Percentiles rank a stretch among this genome's conserved stretches.
These are phyloP conservation scores for Auriscalpium vulgare DNA, from an alignment of 768 basidiomycete species.

Conservation along the genomic window DNA sequence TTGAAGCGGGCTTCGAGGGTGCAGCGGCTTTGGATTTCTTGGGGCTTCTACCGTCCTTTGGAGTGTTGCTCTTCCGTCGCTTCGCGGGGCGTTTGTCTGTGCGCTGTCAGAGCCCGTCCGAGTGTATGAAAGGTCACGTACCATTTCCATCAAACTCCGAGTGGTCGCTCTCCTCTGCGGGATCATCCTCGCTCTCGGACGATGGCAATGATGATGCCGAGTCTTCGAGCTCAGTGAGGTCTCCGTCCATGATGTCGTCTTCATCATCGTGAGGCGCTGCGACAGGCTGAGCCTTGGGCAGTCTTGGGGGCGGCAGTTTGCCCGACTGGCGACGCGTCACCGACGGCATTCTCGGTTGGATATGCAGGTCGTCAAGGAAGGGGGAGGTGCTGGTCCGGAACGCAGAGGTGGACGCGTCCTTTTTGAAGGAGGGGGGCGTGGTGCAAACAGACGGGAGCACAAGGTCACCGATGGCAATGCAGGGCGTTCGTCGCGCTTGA, in stretches of 20 bases:
- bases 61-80: background rate
- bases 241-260: constrained; percentile 3
- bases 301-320: no score
- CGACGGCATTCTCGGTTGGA: no score
- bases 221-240: background rate
- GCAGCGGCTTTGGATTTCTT: background rate
- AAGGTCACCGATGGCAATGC: no score
- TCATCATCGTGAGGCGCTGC: background rate
- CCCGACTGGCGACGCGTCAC: no score
- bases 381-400: no score
- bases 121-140: background rate
- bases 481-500: no score
- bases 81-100: background rate
- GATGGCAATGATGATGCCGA: background rate
- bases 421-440: no score
- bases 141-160: background rate
- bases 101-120: background rate
- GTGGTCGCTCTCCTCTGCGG: background rate
- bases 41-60: background rate
- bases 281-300: no score
- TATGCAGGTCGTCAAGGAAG: no score
- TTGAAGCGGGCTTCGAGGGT: background rate
- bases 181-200: background rate
- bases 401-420: no score
- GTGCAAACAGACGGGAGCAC: no score